Evolutionary conservation across 2,329 filamentous ascomycete genomes (phyloP), one percentile per base, ranked within the genome.

Genomic region (Clonostachys chloroleuca): DNA sequence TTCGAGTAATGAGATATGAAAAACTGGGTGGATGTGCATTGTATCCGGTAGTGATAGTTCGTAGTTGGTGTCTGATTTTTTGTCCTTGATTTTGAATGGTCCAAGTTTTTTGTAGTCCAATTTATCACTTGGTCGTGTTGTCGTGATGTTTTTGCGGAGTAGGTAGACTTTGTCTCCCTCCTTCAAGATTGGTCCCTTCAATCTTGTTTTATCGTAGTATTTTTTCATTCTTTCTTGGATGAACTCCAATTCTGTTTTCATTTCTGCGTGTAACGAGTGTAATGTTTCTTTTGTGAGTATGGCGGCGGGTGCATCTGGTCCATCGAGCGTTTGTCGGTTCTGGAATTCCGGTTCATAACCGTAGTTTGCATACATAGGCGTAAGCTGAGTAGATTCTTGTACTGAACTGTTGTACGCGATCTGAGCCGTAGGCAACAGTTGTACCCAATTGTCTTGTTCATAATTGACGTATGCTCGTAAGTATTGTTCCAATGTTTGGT

Each of bases 41-140:
- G 5, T 18, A 18, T 18, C 18, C 18, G 18, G 18, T 18, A 18
- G 5, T 18, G 5, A 18, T 3, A 18, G 18, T 18, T 18, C 5
- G 5, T 57, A 57, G 17, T 50, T 55, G 48, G 46, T 50, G 43
- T 53, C 16, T 46, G 30, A 54, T 8, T 51, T 48, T 48, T 48
- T 47, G 41, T 48, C 10, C 17, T 45, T 12, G 39, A 54, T 47
- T 45, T 5, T 18, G 18, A 18, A 18, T 18, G 5, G 18, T 18
- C 18, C 18, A 18, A 18, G 18, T 18, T 18, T 54, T 36, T 55
- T 57, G 47, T 43, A 56, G 34, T 57, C 20, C 12, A 54, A 42
- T 48, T 56, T 53, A 30, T 54, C 42, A 36, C 33, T 50, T 34
- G n/a, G 41, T 50, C 35, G 12, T 34, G 47, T 55, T 45, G 41